Percentiles rank a stretch among this genome's conserved stretches.
These are phyloP conservation scores for Alternaria angustiovoidea DNA, from an alignment of 2,329 filamentous ascomycete species.

Conservation along the genomic window DNA sequence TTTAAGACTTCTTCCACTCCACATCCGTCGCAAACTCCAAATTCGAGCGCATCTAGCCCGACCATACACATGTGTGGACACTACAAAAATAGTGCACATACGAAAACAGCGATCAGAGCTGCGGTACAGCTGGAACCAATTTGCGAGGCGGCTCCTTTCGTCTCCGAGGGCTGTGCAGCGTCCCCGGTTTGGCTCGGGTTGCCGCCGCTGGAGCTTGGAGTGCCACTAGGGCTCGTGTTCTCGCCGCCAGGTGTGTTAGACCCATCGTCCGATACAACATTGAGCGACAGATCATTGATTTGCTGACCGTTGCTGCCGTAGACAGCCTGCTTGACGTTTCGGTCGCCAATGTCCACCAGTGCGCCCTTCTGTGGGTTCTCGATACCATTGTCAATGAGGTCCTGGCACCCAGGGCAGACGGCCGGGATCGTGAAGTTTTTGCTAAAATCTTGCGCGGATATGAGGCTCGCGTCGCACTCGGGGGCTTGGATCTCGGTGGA, in stretches of 20 bases:
- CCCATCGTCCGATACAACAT: constrained; percentile 58
- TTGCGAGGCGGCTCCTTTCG: constrained; percentile 23
- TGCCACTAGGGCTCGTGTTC: constrained; percentile 30
- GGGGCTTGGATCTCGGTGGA: constrained; percentile 66
- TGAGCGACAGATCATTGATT: constrained; percentile 71
- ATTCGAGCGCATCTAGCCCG: not conserved
- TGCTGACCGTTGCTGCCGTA: constrained; percentile 63
- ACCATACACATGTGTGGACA: not conserved
- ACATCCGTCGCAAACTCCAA: not conserved
- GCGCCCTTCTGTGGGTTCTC: constrained; percentile 64
- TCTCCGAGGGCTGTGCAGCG: constrained; percentile 26
- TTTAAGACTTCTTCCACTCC: not conserved
- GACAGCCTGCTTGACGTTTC: constrained; percentile 65
- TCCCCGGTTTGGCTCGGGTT: constrained; percentile 18
- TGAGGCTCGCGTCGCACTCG: constrained; percentile 71
- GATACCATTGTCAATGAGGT: constrained; percentile 81
- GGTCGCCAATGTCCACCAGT: constrained; percentile 67
- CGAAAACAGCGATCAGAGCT: constrained; percentile 5
- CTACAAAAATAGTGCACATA: constrained; percentile 11
- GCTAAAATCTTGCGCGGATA: constrained; percentile 71
- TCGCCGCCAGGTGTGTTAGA: constrained; percentile 64
- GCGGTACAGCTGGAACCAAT: not conserved
- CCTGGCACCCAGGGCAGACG: constrained; percentile 69
- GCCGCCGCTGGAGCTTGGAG: not conserved
- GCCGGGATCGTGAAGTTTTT: constrained; percentile 83